Percentiles rank a stretch among this genome's conserved stretches.
These are phyloP conservation scores for Passiflora organensis DNA, from an alignment of 345 rosid genomes.

Conservation along the genomic window DNA sequence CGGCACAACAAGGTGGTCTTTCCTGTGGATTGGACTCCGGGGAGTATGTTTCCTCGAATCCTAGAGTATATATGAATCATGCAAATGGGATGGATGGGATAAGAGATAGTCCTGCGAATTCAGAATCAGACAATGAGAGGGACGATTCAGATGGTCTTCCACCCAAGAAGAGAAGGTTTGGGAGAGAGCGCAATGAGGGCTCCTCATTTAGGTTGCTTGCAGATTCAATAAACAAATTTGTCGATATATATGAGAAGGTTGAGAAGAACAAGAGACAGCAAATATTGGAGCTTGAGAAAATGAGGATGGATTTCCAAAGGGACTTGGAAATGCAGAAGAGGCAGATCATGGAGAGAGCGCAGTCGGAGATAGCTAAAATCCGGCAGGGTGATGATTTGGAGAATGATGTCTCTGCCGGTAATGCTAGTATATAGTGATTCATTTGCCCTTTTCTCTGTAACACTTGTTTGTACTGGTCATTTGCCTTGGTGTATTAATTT, in stretches of 20 bases:
- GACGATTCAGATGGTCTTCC: constrained; percentile 74
- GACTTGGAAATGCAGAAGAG: constrained; percentile 88
- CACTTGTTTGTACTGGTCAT: constrained; percentile 8
- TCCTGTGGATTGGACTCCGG: constrained; percentile 92
- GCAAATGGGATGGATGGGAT: constrained; percentile 78
- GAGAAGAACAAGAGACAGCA: constrained; percentile 79
- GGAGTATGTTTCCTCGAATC: constrained; percentile 70
- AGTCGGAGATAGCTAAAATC: constrained; percentile 73
- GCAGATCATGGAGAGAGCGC: constrained; percentile 80
- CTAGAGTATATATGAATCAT: constrained; percentile 56
- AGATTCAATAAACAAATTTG: constrained; percentile 74
- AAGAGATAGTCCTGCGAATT: constrained; percentile 86
- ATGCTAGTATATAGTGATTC: constrained; percentile 49
- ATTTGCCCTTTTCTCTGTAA: constrained; percentile 5
- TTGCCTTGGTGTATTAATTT: constrained; percentile 24
- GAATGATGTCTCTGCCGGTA: constrained; percentile 51
- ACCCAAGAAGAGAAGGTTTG: constrained; percentile 54
- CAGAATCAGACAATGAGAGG: constrained; percentile 50
- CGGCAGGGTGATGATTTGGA: constrained; percentile 44
- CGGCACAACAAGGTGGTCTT: constrained; percentile 59
- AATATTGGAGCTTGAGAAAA: constrained; percentile 83
- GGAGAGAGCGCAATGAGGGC: constrained; percentile 51
- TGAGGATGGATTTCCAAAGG: constrained; percentile 86
- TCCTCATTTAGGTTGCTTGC: constrained; percentile 71
- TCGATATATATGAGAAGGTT: constrained; percentile 83